Evolutionary conservation across 495 filamentous ascomycete genomes (phyloP).

Genomic region (Staphylotrichum longicolle): DNA sequence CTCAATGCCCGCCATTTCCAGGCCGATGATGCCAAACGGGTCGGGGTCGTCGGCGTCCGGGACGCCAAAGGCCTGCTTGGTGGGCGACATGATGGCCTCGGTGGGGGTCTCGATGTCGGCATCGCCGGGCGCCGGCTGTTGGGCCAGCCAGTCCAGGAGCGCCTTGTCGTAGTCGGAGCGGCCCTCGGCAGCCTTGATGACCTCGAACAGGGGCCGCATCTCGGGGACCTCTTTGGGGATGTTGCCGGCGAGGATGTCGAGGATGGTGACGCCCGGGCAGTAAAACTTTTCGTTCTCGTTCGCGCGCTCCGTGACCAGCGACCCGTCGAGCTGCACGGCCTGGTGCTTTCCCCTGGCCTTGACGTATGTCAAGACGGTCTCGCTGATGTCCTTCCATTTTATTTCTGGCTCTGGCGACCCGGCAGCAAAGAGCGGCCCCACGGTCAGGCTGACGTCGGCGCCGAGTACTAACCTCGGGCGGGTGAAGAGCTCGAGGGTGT

Average conservation of each 20-base stretch:
- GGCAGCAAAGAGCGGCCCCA: constrained; percentile 75
- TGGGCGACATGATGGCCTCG: constrained; percentile 26
- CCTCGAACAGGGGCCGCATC: constrained; percentile 66
- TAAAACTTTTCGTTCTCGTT: constrained; percentile 93
- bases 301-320: constrained; percentile 75
- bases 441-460: constrained; percentile 69
- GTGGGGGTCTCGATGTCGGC: constrained; percentile 56
- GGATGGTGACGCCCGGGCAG: constrained; percentile 65
- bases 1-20: constrained; percentile 80
- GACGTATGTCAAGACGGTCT: constrained; percentile 81
- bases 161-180: constrained; percentile 66
- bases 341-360: constrained; percentile 84
- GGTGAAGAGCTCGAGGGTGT: constrained; percentile 77
- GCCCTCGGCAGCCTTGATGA: constrained; percentile 82
- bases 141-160: constrained; percentile 46
- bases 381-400: constrained; percentile 55
- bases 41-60: constrained; percentile 78
- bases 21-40: constrained; percentile 80
- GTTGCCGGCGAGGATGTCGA: constrained; percentile 80
- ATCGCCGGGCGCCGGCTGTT: constrained; percentile 71
- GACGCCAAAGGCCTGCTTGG: constrained; percentile 62
- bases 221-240: constrained; percentile 64
- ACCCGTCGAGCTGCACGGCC: constrained; percentile 78
- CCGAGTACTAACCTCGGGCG: constrained; percentile 74
- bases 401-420: constrained; percentile 72